Percentiles rank a stretch among this genome's conserved stretches.
Evolutionary conservation across 2,329 filamentous ascomycete genomes (phyloP).

Genomic region (Fusarium zealandicum): DNA sequence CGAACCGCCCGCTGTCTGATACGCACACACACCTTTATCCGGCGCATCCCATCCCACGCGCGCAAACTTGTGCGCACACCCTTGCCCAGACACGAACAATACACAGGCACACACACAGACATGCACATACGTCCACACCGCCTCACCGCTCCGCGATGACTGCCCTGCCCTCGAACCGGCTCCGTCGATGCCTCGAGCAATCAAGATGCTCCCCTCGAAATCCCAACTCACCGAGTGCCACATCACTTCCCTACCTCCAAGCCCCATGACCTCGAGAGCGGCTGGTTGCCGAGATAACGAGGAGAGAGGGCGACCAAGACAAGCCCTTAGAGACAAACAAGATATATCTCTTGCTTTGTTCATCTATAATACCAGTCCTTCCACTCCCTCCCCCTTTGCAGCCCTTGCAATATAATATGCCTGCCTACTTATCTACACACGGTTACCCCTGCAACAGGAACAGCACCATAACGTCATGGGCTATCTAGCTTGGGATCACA

Average conservation of each 20-base stretch:
- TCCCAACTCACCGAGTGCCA: slow-evolving; percentile 41
- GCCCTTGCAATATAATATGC: slow-evolving; percentile 17
- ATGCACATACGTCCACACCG: slow-evolving; percentile 38
- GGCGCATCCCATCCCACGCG: slow-evolving; percentile 10
- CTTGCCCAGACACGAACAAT: slow-evolving; percentile 32
- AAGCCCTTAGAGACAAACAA: slow-evolving; percentile 21
- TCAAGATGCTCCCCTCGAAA: slow-evolving; percentile 32
- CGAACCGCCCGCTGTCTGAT: slow-evolving; percentile 36
- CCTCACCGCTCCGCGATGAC: slow-evolving; percentile 33
- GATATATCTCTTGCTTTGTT: slow-evolving; percentile 31
- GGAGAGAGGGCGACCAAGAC: slow-evolving; percentile 26
- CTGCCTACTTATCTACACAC: slow-evolving; percentile 24
- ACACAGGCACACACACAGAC: slow-evolving; percentile 32
- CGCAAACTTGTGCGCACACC: slow-evolving; percentile 33
- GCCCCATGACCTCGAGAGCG: slow-evolving; percentile 38
- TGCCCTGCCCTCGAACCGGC: slow-evolving; percentile 28
- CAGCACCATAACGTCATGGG: slow-evolving; percentile 35
- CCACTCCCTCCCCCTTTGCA: slow-evolving; percentile 22
- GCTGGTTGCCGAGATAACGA: slow-evolving; percentile 30
- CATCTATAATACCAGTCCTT: slow-evolving; percentile 24
- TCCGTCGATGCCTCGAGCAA: slow-evolving; percentile 28
- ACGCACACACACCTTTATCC: slow-evolving; percentile 26
- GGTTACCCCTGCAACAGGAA: slow-evolving; percentile 26
- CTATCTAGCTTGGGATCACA: slow-evolving; percentile 29
- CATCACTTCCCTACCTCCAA: slow-evolving; percentile 36